These are phyloP conservation scores for Dysphania ambrosioides DNA, from an alignment of 148 eudicot genomes.

Conservation along the genomic window DNA sequence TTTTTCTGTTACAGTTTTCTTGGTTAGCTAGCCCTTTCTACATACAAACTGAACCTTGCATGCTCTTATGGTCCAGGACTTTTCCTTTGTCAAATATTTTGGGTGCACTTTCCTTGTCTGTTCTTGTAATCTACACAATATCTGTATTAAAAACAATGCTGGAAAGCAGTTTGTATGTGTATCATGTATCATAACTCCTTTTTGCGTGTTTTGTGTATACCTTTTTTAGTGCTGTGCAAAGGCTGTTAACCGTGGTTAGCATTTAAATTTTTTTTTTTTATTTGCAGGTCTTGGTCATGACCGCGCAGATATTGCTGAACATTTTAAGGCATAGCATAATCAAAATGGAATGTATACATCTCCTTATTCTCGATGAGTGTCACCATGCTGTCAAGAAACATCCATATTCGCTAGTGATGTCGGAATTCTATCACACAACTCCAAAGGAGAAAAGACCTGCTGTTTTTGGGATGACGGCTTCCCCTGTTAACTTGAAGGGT, in stretches of 20 bases:
- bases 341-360: slow-evolving; percentile 88
- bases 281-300: slow-evolving; percentile 93
- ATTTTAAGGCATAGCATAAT: slow-evolving; percentile 96
- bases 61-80: background rate
- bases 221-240: background rate
- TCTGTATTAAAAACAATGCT: background rate
- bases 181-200: background rate
- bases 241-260: background rate
- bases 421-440: slow-evolving; percentile 97
- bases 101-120: background rate
- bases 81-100: background rate
- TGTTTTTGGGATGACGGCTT: slow-evolving; percentile 98
- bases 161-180: background rate
- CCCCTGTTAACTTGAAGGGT: slow-evolving; percentile 99
- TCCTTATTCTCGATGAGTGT: slow-evolving; percentile 94
- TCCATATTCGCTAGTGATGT: slow-evolving; percentile 99
- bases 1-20: no score
- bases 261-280: background rate
- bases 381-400: slow-evolving; percentile 99
- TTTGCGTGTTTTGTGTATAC: background rate
- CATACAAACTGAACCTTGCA: no score
- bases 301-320: slow-evolving; percentile 94
- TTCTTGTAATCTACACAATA: background rate
- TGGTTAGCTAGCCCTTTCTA: no score
- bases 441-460: slow-evolving; percentile 90